Evolutionary conservation across 2,329 filamentous ascomycete genomes (phyloP), one percentile per base, ranked within the genome.

Genomic region (Exophiala xenobiotica): DNA sequence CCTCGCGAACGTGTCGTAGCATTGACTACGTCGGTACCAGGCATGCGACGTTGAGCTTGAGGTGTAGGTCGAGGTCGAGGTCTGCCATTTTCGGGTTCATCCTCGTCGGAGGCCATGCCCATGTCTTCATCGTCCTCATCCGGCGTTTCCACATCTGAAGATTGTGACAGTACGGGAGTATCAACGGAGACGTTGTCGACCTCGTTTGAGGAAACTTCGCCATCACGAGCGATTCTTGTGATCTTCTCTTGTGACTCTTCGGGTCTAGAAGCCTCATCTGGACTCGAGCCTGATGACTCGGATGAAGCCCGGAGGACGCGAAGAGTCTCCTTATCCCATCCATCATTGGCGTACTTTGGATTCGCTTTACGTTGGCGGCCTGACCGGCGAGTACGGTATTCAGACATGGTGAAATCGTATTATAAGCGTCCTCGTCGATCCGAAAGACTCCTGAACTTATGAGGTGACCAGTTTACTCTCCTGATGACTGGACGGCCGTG

Each of bases 1-100:
- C 71, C 72, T 2, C 72, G 65, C 20, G 59, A 68, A 56, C 71
- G 71, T 1, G 63, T 64, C 4, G 67, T 64, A n/a, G 42, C 20
- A 14, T 14, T 44, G 7, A 33, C 24, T 16, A 33, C 12, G 23
- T 39, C 18, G 3, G 48, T 40, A 4, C 19, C 16, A 11, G 20
- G n/a, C 11, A 8, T 22, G n/a, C 40, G 44, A 16, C 22, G 14
- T 20, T 22, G 23, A 12, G 19, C 6, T 46, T 26, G 29, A 9
- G 12, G 27, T 20, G 29, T 19, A 29, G 20, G 14, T 20, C 18
- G 23, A 12, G 19, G 5, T 46, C 33, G 29, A 9, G 12, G 27
- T 20, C 22, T 19, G 27, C 14, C 20, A 14, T 7, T 14, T 24
- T 19, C 46, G 22, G 44, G 8, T n/a, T n/a, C 24, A 22, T 48